Base-by-base conservation (phyloP, 768 basidiomycete species). In the Tulasnella sp. region DNA sequence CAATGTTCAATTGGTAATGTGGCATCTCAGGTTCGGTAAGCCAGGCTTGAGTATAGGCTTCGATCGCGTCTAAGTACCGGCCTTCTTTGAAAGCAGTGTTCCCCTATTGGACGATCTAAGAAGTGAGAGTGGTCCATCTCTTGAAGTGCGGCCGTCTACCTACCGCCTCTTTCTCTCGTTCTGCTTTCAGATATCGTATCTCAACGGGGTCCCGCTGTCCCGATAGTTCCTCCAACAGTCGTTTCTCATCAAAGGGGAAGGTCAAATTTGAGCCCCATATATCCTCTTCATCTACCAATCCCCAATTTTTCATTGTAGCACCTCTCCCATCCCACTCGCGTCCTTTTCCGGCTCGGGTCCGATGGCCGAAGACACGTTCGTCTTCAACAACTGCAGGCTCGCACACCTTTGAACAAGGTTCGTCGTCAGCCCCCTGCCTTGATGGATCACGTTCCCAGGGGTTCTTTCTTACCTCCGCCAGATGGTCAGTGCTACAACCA, bases 261-360 rank as follows among this genome's bases (percentile, higher is more conserved):
- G 93, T 92, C 11, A 94, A 86, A 77, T 91, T 91, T 42, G 91
- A 85, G 80, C 92, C 92, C 93, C 93, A 94, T 11, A 93, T 88
- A 82, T 94, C 93, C 81, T 94, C 93, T 82, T 94, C 93, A 72
- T 93, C 91, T 80, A 90, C 89, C 16, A 92, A 92, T 83, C 91
- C 92, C 93, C 93, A 94, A 0, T 92, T 92, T 83, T 87, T 89
- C 3, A 94, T 88, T 4, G 93, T 93, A 77, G 80, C 81, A 82
- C 93, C 93, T 82, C 93, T 87, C 7, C 92, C 93, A 82, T 94
- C 93, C 93, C 93, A 94, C 83, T 93, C 93, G 73, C 91, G 86
- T 83, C 92, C 90, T 83, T 94, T 94, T 8, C 93, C 93, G 0
- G 89, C 85, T 50, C 91, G 84, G 0, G 90, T 88, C 60, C 41